phyloP scores from a whole-genome alignment of 2,329 filamentous ascomycete genomes.

The Coniochaeta sp. region DNA sequence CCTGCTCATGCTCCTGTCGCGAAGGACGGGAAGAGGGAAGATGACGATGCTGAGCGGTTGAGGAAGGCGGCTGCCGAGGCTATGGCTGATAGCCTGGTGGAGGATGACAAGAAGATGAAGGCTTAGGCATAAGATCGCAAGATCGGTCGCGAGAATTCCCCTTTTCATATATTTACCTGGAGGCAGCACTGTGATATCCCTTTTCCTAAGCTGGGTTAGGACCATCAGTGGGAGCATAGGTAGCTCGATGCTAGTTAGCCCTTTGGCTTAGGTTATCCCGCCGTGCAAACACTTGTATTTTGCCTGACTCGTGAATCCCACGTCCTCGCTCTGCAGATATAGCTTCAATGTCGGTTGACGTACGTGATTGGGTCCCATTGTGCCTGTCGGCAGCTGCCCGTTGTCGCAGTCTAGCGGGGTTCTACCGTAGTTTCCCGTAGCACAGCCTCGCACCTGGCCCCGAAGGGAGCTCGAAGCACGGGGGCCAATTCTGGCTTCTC shows the following conservation, averaged over 20 bases:
- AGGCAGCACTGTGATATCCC: neutral
- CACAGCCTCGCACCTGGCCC: neutral
- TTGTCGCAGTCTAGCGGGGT: neutral
- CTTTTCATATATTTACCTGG: neutral
- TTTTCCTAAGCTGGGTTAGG: too few species aligned
- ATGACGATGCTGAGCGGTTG: conserved; percentile 49
- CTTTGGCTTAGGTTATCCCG: too few species aligned
- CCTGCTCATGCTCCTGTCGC: too few species aligned
- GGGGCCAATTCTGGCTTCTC: neutral
- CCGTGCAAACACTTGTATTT: too few species aligned
- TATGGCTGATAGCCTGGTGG: conserved; percentile 49
- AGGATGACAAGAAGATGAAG: conserved; percentile 24
- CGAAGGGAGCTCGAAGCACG: neutral
- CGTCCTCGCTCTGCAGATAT: too few species aligned
- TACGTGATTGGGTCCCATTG: neutral
- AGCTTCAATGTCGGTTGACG: too few species aligned
- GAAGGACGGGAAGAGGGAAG: conserved; percentile 18
- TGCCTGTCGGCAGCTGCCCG: neutral
- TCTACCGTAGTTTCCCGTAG: neutral
- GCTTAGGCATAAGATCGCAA: conserved; percentile 18
- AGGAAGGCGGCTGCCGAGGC: conserved; percentile 60
- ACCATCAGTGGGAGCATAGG: too few species aligned
- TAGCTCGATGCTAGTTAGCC: too few species aligned
- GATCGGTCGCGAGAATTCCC: conserved; percentile 20
- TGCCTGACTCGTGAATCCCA: too few species aligned